Percentiles rank a stretch among this genome's conserved stretches.
Conservation (phyloP, 768 basidiomycete genomes). For the Paxillus involutus region DNA sequence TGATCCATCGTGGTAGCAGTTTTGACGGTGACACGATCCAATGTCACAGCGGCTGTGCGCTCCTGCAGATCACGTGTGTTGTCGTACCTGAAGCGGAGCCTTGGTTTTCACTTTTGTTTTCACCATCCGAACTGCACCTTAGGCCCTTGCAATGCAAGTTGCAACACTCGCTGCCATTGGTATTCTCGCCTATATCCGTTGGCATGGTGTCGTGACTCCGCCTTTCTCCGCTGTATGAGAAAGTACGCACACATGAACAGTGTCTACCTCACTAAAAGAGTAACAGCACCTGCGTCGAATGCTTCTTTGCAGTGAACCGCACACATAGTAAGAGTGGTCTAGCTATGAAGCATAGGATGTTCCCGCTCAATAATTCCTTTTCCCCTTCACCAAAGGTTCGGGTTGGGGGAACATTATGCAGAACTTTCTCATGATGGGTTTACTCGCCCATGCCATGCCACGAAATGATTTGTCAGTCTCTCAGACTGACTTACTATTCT, state of each 20-base stretch:
- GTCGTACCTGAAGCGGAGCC: too few species aligned
- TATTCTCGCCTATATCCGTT: slow-evolving; percentile 12
- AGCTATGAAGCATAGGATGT: neutral
- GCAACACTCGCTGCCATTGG: slow-evolving; percentile 6
- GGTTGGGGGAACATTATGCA: slow-evolving; percentile 45
- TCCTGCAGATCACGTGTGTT: too few species aligned
- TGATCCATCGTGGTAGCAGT: too few species aligned
- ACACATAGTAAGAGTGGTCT: slow-evolving; percentile 32
- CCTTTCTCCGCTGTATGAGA: slow-evolving; percentile 43
- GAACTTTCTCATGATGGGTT: slow-evolving; percentile 35
- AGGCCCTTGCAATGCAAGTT: too few species aligned
- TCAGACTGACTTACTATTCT: too few species aligned
- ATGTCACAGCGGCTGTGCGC: too few species aligned
- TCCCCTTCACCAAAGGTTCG: slow-evolving; percentile 21
- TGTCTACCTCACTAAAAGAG: slow-evolving; percentile 40
- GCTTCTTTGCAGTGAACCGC: slow-evolving; percentile 50
- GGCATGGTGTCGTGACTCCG: too few species aligned
- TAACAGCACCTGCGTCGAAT: slow-evolving; percentile 38
- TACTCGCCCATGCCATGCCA: slow-evolving; percentile 36
- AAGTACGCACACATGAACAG: slow-evolving; percentile 38
- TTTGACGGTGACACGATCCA: too few species aligned
- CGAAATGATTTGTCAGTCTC: slow-evolving; percentile 34
- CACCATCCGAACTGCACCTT: too few species aligned
- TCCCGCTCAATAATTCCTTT: neutral
- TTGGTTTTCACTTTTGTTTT: too few species aligned